Conservation (phyloP, 768 basidiomycete genomes). For the Mycena capillaripes region DNA sequence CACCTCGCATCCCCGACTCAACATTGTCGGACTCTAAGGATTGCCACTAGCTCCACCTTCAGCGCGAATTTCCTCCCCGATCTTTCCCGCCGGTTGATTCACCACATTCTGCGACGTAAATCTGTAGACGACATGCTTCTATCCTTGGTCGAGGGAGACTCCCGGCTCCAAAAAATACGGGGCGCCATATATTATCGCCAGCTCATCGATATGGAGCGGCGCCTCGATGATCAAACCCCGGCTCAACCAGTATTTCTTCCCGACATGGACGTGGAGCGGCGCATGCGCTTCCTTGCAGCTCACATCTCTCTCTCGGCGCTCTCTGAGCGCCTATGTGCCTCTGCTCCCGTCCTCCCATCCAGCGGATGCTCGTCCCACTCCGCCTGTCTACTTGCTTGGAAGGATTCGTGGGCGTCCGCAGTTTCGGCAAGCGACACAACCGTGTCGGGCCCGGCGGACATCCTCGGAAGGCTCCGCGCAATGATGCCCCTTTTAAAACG, state of each 20-base stretch:
- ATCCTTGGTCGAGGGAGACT: constrained; percentile 54
- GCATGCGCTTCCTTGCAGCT: constrained; percentile 68
- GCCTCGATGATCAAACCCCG: constrained; percentile 47
- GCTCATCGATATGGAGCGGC: constrained; percentile 55
- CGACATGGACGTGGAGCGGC: constrained; percentile 51
- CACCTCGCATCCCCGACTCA: constrained; percentile 47
- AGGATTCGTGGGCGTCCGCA: constrained; percentile 66
- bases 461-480: constrained; percentile 68
- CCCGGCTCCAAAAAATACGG: constrained; percentile 52
- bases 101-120: constrained; percentile 7
- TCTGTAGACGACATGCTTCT: constrained; percentile 42
- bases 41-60: constrained; percentile 66
- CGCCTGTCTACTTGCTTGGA: constrained; percentile 65
- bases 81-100: constrained; percentile 27
- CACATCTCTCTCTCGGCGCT: constrained; percentile 53
- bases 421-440: constrained; percentile 39
- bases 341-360: constrained; percentile 17
- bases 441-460: constrained; percentile 62
- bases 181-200: constrained; percentile 71
- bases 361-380: constrained; percentile 63
- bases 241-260: constrained; percentile 47
- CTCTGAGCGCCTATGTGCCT: neutral
- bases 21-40: constrained; percentile 60
- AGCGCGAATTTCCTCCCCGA: constrained; percentile 60
- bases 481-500: constrained; percentile 57